Base-by-base conservation (phyloP, 2,329 filamentous ascomycete genomes). In the Macrophomina pseudophaseolina region DNA sequence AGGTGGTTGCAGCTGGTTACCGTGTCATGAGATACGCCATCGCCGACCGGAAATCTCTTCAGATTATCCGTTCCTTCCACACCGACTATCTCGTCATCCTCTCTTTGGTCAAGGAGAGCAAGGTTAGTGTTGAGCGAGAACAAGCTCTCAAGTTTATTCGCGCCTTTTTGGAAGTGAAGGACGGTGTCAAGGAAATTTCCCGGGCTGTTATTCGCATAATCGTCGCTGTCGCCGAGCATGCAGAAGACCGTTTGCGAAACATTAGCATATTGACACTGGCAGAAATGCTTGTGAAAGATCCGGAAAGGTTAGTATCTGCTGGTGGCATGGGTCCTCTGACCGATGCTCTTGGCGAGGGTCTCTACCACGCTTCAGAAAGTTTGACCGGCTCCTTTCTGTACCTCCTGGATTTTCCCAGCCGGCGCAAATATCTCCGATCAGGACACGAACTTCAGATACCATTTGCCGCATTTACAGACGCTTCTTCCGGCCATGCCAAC, bases 141-240 rank as follows among this genome's bases (percentile, higher is more conserved):
- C 95, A 99, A 79, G 95, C 95, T 12, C 83, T 99, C 73, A 99
- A 99, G 77, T 97, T 99, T 76, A 90, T 98, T 32, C 88, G 95
- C 67, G 92, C 94, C 9, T 99, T 99, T 74, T 83, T 99, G 2
- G 95, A 99, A 75, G 93, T 98, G 70, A 97, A 97, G 75, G 92
- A 93, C 69, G 95, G 95, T 11, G 90, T 96, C 8, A 86, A 88
- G 69, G 94, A 99, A 76, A 86, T 99, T 42, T 96, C 95, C 1
- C 87, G 91, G 67, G 90, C 92, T 0, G 89, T 99, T 23, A 91
- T 97, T 7, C 88, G 95, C 65, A 95, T 94, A 6, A 90, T 99
- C 66, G 92, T 95, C 38, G 91, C 95, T 4, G 90, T 98, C 58
- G 94, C 95, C 14, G 92, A 97, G 71, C 91, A 95, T 71, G 85